These are phyloP conservation scores for Beauveria caledonica DNA, from an alignment of 2,329 filamentous ascomycete species.

Conservation along the genomic window DNA sequence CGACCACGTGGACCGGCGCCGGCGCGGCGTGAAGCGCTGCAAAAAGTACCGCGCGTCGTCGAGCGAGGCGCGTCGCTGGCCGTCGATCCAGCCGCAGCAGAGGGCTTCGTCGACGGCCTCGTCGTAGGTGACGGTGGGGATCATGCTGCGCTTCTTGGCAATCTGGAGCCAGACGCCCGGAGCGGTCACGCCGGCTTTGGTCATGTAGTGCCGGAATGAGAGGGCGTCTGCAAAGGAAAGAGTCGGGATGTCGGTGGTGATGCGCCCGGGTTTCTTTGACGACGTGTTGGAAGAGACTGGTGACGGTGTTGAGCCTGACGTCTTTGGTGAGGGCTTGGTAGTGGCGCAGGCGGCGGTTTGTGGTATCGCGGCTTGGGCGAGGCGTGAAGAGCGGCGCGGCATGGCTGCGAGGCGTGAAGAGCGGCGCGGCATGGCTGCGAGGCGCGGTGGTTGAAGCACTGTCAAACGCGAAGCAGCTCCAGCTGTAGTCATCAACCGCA, in stretches of 20 bases:
- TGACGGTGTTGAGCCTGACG: not conserved
- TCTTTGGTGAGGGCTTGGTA: not conserved
- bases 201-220: conserved; percentile 33
- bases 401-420: not conserved
- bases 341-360: not conserved
- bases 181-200: conserved; percentile 22
- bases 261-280: not conserved
- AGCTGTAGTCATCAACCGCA: not conserved
- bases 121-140: conserved; percentile 37
- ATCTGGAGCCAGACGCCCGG: conserved; percentile 40
- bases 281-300: not conserved
- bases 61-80: conserved; percentile 35
- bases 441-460: not conserved
- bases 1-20: conserved; percentile 48
- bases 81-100: conserved; percentile 57
- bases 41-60: conserved; percentile 39
- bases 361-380: not conserved
- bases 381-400: conserved; percentile 4
- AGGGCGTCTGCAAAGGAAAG: conserved; percentile 21
- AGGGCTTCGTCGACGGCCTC: conserved; percentile 49
- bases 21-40: conserved; percentile 51
- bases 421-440: not conserved
- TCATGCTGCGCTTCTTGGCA: conserved; percentile 36
- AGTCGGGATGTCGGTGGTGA: conserved; percentile 12
- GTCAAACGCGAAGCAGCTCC: not conserved